These are phyloP conservation scores for Trichoderma atrobrunneum DNA, from an alignment of 2,329 filamentous ascomycete genomes.

Conservation along the genomic window DNA sequence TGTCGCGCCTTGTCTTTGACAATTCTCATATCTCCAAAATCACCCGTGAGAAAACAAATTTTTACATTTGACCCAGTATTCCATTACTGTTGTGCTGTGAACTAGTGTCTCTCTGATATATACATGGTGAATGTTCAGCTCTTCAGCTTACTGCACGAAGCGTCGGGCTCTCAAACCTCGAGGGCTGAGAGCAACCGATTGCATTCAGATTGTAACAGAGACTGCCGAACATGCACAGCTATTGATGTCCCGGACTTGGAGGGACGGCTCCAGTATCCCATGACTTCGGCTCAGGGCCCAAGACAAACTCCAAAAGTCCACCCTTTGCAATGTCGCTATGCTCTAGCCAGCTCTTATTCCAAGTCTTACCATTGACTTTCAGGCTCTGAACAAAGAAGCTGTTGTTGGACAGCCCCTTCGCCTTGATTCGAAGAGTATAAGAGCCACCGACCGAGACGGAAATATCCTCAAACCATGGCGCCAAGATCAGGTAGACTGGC, in stretches of 20 bases:
- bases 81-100: neutral
- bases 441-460: constrained; percentile 46
- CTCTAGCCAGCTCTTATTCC: constrained; percentile 55
- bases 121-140: neutral
- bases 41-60: neutral
- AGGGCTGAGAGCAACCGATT: too few relatives aligned
- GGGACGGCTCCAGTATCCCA: constrained; percentile 49
- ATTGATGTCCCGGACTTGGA: constrained; percentile 42
- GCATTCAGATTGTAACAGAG: neutral
- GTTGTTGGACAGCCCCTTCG: constrained; percentile 40
- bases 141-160: neutral
- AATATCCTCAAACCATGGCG: constrained; percentile 48
- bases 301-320: constrained; percentile 43
- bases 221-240: neutral
- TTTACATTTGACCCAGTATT: neutral
- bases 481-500: constrained; percentile 52
- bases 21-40: neutral
- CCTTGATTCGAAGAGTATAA: constrained; percentile 38
- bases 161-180: neutral
- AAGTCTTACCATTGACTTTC: constrained; percentile 49
- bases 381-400: constrained; percentile 52
- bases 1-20: neutral
- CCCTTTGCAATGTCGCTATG: constrained; percentile 48
- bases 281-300: constrained; percentile 34
- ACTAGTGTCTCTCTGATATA: neutral